These are phyloP conservation scores for Fusarium xyrophilum DNA, from an alignment of 2,329 filamentous ascomycete species.

Conservation along the genomic window DNA sequence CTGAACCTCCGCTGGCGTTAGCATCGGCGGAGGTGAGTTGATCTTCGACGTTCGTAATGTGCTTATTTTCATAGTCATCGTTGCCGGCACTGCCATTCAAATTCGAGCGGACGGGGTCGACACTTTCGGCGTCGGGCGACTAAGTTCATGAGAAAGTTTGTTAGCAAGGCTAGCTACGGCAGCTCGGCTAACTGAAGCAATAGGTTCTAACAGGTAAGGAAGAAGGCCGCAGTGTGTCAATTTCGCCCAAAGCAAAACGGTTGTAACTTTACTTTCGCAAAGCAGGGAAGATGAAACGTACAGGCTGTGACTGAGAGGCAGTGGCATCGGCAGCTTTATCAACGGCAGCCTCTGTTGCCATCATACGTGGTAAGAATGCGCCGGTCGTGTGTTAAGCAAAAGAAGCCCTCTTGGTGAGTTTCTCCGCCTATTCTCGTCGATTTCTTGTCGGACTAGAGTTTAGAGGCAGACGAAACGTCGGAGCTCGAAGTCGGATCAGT, in stretches of 20 bases:
- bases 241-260: neutral
- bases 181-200: neutral
- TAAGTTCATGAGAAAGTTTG: conserved; percentile 15
- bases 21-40: conserved; percentile 68
- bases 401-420: conserved; percentile 39
- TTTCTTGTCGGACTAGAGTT: conserved; percentile 26
- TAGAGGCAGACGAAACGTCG: conserved; percentile 20
- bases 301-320: conserved; percentile 55
- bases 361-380: conserved; percentile 62
- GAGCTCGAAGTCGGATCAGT: conserved; percentile 18
- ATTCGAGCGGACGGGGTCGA: conserved; percentile 51
- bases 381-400: conserved; percentile 43
- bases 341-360: conserved; percentile 67
- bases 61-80: conserved; percentile 64
- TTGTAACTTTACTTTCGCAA: neutral
- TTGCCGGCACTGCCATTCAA: conserved; percentile 58
- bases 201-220: neutral
- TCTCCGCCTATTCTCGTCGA: conserved; percentile 33
- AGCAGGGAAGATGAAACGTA: conserved; percentile 44
- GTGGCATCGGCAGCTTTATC: conserved; percentile 62
- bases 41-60: conserved; percentile 64
- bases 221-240: neutral
- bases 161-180: conserved; percentile 21
- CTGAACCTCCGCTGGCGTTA: conserved; percentile 76
- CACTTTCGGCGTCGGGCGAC: conserved; percentile 56